A percentile compares a stretch with the other conserved stretches of the same genome.
phyloP scores from a whole-genome alignment of 306 rosid genomes.

The Acacia melanoxylon region DNA sequence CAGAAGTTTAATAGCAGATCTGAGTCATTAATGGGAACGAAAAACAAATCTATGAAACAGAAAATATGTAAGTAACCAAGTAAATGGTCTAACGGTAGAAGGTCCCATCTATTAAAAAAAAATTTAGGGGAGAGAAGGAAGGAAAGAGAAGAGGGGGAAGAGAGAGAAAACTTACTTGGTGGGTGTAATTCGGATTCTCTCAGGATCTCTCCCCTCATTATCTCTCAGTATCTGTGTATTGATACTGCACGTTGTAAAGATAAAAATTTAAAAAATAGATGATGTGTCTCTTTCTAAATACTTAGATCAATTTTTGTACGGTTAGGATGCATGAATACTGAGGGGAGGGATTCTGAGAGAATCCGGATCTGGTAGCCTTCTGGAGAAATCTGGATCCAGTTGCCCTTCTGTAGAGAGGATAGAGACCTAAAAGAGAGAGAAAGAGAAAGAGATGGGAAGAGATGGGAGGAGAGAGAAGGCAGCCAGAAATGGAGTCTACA shows the following conservation, averaged over 20 bases:
- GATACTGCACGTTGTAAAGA: too few species aligned
- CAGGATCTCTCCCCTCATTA: too few species aligned
- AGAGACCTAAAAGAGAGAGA: constrained; percentile 61
- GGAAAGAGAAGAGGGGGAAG: constrained; percentile 52
- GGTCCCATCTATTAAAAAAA: constrained; percentile 71
- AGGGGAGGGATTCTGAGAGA: too few species aligned
- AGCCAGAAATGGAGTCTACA: constrained; percentile 1
- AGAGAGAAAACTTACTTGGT: constrained; percentile 90
- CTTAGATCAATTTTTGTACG: too few species aligned
- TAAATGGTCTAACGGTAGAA: constrained; percentile 57
- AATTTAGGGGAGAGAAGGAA: constrained; percentile 40
- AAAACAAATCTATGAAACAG: constrained; percentile 30
- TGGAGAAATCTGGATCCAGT: too few species aligned
- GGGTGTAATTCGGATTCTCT: constrained; percentile 87
- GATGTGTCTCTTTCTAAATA: too few species aligned
- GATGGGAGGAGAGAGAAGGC: constrained; percentile 35
- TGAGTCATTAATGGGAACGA: constrained; percentile 23
- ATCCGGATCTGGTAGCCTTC: too few species aligned
- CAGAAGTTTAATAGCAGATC: constrained; percentile 38
- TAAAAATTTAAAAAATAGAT: too few species aligned
- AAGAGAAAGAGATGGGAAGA: constrained; percentile 32
- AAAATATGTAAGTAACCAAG: constrained; percentile 41
- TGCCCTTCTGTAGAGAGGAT: constrained; percentile 89
- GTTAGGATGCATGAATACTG: too few species aligned
- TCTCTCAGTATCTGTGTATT: too few species aligned